Conservation (phyloP, 305 asterid species). For the Ilex paraguariensis region DNA sequence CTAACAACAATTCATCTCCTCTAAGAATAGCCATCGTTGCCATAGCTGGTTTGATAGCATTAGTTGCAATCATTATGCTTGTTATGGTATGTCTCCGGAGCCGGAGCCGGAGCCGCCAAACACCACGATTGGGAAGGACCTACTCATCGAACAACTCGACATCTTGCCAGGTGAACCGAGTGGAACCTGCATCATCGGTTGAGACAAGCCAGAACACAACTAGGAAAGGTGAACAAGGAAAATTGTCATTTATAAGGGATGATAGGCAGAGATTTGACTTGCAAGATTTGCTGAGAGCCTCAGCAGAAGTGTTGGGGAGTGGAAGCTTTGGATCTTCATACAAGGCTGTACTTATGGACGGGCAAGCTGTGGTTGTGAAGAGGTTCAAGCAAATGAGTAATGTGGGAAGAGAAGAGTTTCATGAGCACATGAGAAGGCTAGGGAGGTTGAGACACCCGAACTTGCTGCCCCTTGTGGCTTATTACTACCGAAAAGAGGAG, state of each 20-base stretch:
- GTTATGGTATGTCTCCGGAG: slow-evolving; percentile 14
- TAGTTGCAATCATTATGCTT: slow-evolving; percentile 23
- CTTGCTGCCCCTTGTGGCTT: slow-evolving; percentile 71
- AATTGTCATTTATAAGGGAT: slow-evolving; percentile 63
- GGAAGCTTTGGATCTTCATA: slow-evolving; percentile 92
- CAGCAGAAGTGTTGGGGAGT: slow-evolving; percentile 87
- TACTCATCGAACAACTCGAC: not conserved
- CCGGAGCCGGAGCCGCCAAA: slow-evolving; percentile 1
- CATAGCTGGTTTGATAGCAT: slow-evolving; percentile 14
- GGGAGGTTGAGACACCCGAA: slow-evolving; percentile 71
- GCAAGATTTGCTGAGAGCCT: slow-evolving; percentile 79
- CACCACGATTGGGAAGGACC: slow-evolving; percentile 28
- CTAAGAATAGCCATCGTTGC: slow-evolving; percentile 13
- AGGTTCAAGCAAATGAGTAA: slow-evolving; percentile 78
- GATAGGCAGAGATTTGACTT: slow-evolving; percentile 61
- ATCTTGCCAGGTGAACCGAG: not conserved
- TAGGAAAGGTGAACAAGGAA: slow-evolving; percentile 32
- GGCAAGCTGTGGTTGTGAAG: slow-evolving; percentile 75
- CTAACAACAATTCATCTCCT: slow-evolving; percentile 7
- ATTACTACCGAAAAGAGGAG: slow-evolving; percentile 76
- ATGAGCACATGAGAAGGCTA: slow-evolving; percentile 83
- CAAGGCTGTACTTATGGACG: slow-evolving; percentile 78
- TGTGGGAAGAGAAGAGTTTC: slow-evolving; percentile 69
- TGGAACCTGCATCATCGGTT: not conserved
- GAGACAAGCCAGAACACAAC: slow-evolving; percentile 10